Conservation (phyloP, 1,139 yeast genomes). For the Pichia sp. region DNA sequence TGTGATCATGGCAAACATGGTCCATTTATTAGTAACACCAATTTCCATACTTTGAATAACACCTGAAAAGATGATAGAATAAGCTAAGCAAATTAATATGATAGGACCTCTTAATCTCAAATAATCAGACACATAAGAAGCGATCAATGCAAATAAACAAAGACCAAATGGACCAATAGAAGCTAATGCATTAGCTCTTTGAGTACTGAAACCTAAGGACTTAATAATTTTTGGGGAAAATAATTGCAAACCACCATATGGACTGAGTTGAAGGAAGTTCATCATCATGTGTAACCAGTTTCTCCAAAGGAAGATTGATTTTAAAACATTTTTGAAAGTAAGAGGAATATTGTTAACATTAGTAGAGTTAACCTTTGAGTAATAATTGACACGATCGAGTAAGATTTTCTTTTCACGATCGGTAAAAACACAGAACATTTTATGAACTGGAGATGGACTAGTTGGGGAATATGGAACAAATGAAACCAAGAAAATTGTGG, state of each 20-base stretch:
- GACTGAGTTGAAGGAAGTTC: conserved; percentile 49
- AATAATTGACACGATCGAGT: neutral
- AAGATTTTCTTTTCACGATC: neutral
- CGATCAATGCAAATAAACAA: neutral
- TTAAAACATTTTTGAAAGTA: neutral
- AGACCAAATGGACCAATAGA: neutral
- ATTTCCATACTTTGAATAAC: neutral
- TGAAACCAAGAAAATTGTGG: conserved; percentile 29
- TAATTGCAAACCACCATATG: conserved; percentile 4
- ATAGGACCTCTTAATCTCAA: neutral
- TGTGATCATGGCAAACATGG: neutral
- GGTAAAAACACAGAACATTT: conserved; percentile 36
- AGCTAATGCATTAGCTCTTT: neutral
- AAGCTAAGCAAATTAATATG: neutral
- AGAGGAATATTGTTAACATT: neutral
- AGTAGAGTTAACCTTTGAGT: neutral
- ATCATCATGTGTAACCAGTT: conserved; percentile 30
- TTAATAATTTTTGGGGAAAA: conserved; percentile 1
- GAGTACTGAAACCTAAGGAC: neutral
- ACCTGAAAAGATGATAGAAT: neutral
- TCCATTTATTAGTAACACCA: neutral
- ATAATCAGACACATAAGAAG: neutral
- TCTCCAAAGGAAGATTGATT: conserved; percentile 3
- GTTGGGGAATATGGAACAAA: conserved; percentile 53
- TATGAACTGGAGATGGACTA: conserved; percentile 51